These are phyloP conservation scores for Gnetum montanum DNA, from an alignment of 75 land plant genomes.

Conservation along the genomic window DNA sequence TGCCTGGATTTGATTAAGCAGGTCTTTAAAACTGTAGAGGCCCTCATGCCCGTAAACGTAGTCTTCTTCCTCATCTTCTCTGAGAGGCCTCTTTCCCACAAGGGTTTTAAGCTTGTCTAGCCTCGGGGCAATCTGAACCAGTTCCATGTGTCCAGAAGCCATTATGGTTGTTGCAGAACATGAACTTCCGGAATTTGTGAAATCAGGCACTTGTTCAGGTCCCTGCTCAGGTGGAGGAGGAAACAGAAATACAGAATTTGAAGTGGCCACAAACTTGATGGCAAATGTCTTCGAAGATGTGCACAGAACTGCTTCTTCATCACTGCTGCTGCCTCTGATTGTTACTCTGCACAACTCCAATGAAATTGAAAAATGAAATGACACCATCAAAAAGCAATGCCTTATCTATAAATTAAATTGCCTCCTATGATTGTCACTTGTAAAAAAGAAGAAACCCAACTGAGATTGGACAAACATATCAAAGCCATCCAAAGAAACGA, in stretches of 20 bases:
- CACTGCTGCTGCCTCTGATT: conserved; percentile 55
- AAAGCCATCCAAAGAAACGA: too few relatives aligned
- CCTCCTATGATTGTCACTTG: too few relatives aligned
- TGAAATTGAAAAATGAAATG: neutral
- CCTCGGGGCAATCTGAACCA: conserved; percentile 68
- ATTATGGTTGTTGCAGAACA: conserved; percentile 45
- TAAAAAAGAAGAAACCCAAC: neutral
- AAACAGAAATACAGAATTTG: conserved; percentile 76
- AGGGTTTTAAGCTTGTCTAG: conserved; percentile 65
- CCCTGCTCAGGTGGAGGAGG: conserved; percentile 35
- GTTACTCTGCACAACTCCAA: conserved; percentile 29
- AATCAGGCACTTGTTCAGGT: neutral
- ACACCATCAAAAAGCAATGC: neutral
- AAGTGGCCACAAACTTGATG: conserved; percentile 85
- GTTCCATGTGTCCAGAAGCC: conserved; percentile 68
- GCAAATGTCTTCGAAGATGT: conserved; percentile 69
- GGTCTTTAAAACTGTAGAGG: conserved; percentile 67
- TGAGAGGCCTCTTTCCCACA: conserved; percentile 43
- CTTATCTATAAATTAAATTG: neutral
- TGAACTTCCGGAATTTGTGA: neutral
- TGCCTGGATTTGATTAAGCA: conserved; percentile 55
- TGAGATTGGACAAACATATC: too few relatives aligned
- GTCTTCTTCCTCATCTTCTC: conserved; percentile 21
- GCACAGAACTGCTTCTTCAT: conserved; percentile 92
- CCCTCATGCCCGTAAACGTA: conserved; percentile 26